Conservation (phyloP, 495 filamentous ascomycete genomes). For the Penicillium crystallinum region DNA sequence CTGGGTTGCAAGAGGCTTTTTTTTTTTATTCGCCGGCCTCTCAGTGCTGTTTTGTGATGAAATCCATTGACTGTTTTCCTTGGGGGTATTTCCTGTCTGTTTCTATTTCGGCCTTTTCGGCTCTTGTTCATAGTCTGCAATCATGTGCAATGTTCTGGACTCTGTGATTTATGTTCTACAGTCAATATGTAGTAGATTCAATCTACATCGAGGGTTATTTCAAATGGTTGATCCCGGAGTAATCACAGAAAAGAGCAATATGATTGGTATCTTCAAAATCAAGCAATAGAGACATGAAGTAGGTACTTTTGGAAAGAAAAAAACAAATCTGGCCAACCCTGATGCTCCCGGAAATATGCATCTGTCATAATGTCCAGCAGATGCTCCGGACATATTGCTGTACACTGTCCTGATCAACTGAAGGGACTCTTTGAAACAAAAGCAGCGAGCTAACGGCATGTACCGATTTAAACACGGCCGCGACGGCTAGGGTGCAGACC, state of each 20-base stretch:
- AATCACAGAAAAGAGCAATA: background rate
- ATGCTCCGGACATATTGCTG: constrained; percentile 1
- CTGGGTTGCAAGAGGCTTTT: constrained; percentile 28
- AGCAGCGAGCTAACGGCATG: background rate
- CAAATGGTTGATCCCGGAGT: background rate
- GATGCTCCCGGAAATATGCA: background rate
- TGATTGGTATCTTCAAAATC: constrained; percentile 14
- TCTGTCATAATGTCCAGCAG: background rate
- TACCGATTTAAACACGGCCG: constrained; percentile 35
- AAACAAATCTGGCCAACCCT: background rate
- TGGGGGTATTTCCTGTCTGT: constrained; percentile 1
- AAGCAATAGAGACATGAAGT: constrained; percentile 1
- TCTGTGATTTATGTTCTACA: background rate
- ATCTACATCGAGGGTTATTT: background rate
- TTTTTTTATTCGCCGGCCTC: constrained; percentile 12
- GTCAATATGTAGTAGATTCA: background rate
- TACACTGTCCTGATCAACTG: background rate
- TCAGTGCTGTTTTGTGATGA: constrained; percentile 25
- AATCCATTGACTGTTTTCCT: constrained; percentile 21
- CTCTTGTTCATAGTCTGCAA: background rate
- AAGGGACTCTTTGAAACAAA: background rate
- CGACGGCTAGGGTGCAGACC: constrained; percentile 58
- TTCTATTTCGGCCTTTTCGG: background rate
- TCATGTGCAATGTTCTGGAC: background rate
- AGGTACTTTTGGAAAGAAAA: constrained; percentile 3